phyloP scores from a whole-genome alignment of 106 monocot species.

The Narthecium ossifragum region DNA sequence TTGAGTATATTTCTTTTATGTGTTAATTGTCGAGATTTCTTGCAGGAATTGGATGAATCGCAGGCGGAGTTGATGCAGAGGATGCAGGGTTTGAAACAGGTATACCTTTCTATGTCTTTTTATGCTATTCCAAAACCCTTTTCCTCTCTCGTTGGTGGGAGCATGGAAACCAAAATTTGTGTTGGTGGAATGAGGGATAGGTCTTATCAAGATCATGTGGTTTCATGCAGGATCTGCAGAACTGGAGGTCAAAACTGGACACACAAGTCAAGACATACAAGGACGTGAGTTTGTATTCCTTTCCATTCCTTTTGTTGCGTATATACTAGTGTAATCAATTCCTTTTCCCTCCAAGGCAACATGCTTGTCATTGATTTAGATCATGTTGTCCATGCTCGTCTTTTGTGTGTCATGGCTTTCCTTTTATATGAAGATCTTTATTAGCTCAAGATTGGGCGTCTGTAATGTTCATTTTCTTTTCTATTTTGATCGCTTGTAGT shows the following conservation, averaged over 20 bases:
- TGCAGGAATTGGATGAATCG: not conserved
- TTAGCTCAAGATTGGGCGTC: no score
- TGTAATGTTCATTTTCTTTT: no score
- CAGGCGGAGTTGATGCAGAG: slow-evolving; percentile 1
- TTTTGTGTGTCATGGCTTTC: no score
- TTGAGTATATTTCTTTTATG: not conserved
- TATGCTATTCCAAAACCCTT: not conserved
- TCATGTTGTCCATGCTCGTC: no score
- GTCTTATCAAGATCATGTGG: not conserved
- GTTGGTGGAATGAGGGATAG: no score
- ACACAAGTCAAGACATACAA: slow-evolving; percentile 2
- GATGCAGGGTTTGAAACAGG: not conserved
- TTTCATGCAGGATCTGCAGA: not conserved
- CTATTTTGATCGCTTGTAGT: no score
- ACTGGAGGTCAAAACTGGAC: slow-evolving; percentile 3
- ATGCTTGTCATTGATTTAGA: no score
- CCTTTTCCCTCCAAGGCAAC: no score
- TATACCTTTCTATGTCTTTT: not conserved
- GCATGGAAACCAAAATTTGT: no score
- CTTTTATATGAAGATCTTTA: no score
- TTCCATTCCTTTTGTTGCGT: not conserved
- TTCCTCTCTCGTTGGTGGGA: no score
- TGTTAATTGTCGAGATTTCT: not conserved
- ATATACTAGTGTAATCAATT: no score
- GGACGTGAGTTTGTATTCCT: not conserved